phyloP scores from a whole-genome alignment of 352 stramenopile species.

The Blastocystis sp. region DNA sequence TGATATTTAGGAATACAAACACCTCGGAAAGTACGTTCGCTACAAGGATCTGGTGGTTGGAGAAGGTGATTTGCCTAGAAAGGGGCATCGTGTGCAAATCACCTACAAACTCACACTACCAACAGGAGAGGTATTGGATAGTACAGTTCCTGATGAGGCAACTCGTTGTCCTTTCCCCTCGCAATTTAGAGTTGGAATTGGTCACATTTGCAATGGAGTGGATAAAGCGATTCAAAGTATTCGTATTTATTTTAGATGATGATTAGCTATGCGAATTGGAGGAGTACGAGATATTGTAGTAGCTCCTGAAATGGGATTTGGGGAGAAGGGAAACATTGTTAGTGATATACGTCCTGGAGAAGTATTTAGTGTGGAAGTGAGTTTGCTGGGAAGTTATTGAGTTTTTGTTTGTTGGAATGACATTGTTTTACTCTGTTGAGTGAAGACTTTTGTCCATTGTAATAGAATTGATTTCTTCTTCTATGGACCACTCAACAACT shows the following conservation, averaged over 20 bases:
- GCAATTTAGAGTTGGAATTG: constrained; percentile 26
- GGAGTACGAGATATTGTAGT: constrained; percentile 31
- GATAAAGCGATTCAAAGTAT: constrained; percentile 41
- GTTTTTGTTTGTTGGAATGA: background rate
- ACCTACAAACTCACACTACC: constrained; percentile 38
- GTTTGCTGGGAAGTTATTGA: constrained; percentile 25
- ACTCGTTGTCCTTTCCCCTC: constrained; percentile 20
- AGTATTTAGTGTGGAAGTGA: constrained; percentile 20
- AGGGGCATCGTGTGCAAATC: constrained; percentile 42
- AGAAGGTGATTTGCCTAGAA: background rate
- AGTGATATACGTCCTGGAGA: constrained; percentile 51
- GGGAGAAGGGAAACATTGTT: constrained; percentile 50
- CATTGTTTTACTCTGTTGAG: background rate
- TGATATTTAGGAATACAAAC: background rate
- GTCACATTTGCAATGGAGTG: constrained; percentile 23
- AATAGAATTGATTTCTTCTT: background rate
- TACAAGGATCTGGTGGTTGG: constrained; percentile 1
- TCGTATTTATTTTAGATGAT: background rate
- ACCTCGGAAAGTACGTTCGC: constrained; percentile 19
- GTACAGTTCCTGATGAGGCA: background rate
- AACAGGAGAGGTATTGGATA: constrained; percentile 45
- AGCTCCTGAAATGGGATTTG: constrained; percentile 49
- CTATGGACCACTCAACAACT: background rate
- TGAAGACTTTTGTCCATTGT: background rate
- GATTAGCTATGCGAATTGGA: constrained; percentile 21